Evolutionary conservation across 768 basidiomycete genomes (phyloP).

Genomic region (Porphyrellus cyaneotinctus): DNA sequence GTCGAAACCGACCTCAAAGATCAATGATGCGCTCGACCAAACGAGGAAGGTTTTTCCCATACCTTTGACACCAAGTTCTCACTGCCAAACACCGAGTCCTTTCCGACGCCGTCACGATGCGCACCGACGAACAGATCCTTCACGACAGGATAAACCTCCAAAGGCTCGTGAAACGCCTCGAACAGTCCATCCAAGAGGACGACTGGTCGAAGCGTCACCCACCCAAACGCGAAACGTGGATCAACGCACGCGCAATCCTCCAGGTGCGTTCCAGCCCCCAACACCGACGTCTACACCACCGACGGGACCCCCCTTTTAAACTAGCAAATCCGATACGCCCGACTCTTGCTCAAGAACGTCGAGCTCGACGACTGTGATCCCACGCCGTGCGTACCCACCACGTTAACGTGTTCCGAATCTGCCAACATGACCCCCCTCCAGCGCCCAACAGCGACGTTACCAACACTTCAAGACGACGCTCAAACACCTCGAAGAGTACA

Average conservation of each 20-base stretch:
- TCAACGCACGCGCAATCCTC: conserved; percentile 50
- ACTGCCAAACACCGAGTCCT: neutral
- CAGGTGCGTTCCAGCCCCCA: conserved; percentile 41
- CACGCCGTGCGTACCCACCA: conserved; percentile 41
- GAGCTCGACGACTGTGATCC: conserved; percentile 46
- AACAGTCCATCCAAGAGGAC: conserved; percentile 44
- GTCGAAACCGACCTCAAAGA: conserved; percentile 7
- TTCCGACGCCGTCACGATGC: conserved; percentile 17
- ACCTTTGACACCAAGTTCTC: neutral
- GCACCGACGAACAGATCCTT: conserved; percentile 27
- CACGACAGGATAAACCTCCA: conserved; percentile 70
- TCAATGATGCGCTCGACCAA: conserved; percentile 7
- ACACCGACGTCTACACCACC: neutral
- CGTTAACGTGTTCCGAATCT: too few relatives aligned
- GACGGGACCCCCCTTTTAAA: neutral
- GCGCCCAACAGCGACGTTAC: conserved; percentile 42
- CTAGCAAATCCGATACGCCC: conserved; percentile 53
- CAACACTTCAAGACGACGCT: conserved; percentile 47
- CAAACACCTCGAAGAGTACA: conserved; percentile 50
- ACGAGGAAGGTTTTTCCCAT: conserved; percentile 28
- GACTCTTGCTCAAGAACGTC: conserved; percentile 53
- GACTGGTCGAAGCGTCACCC: conserved; percentile 32
- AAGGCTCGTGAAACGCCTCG: conserved; percentile 57
- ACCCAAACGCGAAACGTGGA: conserved; percentile 39
- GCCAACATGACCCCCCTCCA: conserved; percentile 16